phyloP scores from a whole-genome alignment of 2,329 filamentous ascomycete species.

The Lachnellula hyalina region DNA sequence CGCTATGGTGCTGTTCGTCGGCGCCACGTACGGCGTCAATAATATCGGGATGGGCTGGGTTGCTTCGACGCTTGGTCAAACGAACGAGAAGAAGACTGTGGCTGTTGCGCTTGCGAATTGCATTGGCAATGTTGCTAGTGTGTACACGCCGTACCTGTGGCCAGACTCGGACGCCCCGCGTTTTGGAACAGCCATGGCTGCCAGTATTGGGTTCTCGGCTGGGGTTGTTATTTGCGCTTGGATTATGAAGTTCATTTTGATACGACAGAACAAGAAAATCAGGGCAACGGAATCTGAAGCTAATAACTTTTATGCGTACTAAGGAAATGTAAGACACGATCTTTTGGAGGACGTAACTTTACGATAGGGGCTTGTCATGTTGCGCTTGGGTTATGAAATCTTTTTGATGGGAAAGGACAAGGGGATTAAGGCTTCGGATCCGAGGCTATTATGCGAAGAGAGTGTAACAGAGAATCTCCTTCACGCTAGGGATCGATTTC shows the following conservation, averaged over 20 bases:
- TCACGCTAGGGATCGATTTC: too few species aligned
- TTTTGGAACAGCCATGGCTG: constrained; percentile 7
- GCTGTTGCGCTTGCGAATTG: constrained; percentile 34
- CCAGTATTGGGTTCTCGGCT: constrained; percentile 35
- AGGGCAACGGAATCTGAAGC: constrained; percentile 25
- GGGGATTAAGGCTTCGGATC: too few species aligned
- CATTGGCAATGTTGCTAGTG: constrained; percentile 33
- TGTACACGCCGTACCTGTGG: constrained; percentile 38
- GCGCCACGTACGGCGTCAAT: constrained; percentile 16
- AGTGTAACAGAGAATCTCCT: too few species aligned
- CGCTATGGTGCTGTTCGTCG: constrained; percentile 13
- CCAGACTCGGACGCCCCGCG: constrained; percentile 26
- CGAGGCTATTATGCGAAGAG: too few species aligned
- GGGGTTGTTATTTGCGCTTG: constrained; percentile 35
- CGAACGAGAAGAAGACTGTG: constrained; percentile 35
- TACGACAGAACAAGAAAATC: constrained; percentile 32
- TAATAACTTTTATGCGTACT: constrained; percentile 20
- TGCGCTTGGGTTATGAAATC: too few species aligned
- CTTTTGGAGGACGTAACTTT: too few species aligned
- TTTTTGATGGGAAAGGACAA: too few species aligned
- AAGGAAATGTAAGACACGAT: too few species aligned
- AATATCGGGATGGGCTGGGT: constrained; percentile 15
- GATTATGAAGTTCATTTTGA: constrained; percentile 35
- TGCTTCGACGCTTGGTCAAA: constrained; percentile 32
- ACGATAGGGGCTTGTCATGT: too few species aligned